Conservation (phyloP, 169 alveolate genomes). For the Plasmodium knowlesi region DNA sequence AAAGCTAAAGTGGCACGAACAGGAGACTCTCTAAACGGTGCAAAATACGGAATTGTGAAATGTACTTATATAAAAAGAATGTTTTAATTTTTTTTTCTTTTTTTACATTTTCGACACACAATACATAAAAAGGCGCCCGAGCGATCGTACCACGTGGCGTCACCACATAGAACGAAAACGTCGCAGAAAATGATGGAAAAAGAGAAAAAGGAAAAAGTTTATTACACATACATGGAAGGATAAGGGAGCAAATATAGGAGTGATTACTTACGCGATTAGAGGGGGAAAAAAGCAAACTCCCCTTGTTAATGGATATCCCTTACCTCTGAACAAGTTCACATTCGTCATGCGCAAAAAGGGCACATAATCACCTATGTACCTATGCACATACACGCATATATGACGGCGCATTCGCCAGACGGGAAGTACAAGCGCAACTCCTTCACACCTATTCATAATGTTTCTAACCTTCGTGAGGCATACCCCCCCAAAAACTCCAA, state of each 20-base stretch:
- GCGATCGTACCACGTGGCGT: not conserved
- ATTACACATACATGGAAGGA: not conserved
- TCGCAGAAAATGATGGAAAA: not conserved
- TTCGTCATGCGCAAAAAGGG: not conserved
- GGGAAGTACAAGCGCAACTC: not conserved
- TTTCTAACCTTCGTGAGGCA: slow-evolving; percentile 47
- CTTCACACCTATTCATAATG: not conserved
- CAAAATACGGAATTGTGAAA: not conserved
- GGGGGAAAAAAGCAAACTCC: not conserved
- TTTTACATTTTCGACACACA: not conserved
- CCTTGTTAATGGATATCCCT: not conserved
- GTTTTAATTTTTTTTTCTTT: not conserved
- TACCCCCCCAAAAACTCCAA: slow-evolving; percentile 76
- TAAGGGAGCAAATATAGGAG: not conserved
- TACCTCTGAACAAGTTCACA: not conserved
- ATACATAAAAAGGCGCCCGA: not conserved
- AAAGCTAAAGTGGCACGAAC: not conserved
- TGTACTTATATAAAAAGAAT: not conserved
- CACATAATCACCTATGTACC: not conserved
- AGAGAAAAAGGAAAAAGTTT: not conserved
- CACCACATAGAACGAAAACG: not conserved
- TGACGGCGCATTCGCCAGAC: not conserved
- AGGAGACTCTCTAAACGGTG: not conserved
- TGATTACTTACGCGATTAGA: not conserved
- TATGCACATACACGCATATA: not conserved